A percentile compares a stretch with the other conserved stretches of the same genome.
Evolutionary conservation across 768 basidiomycete species (phyloP).

Genomic region (Boletellus ananiceps): DNA sequence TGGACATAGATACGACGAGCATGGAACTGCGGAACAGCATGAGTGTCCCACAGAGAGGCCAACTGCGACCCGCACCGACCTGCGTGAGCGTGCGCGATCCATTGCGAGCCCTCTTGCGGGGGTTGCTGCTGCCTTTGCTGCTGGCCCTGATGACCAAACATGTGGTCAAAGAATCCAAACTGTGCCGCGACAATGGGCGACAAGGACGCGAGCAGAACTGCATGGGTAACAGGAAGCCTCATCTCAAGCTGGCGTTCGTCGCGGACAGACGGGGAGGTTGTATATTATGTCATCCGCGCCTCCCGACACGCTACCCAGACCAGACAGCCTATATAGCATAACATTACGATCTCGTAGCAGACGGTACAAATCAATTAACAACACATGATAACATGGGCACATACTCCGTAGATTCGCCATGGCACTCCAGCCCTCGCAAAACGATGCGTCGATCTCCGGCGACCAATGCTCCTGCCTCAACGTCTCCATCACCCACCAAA

Average conservation of each 20-base stretch:
- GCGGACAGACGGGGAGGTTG: neutral
- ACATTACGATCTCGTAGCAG: constrained; percentile 25
- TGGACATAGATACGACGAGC: constrained; percentile 73
- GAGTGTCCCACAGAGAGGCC: neutral
- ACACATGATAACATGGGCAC: constrained; percentile 24
- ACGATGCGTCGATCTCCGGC: constrained; percentile 1
- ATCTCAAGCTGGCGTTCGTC: constrained; percentile 8
- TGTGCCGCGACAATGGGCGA: constrained; percentile 49
- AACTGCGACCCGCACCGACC: constrained; percentile 37
- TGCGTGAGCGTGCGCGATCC: constrained; percentile 60
- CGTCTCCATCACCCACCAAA: neutral
- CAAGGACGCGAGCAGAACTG: constrained; percentile 16
- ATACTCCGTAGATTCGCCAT: constrained; percentile 17
- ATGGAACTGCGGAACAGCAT: constrained; percentile 49
- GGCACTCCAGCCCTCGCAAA: neutral
- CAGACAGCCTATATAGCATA: constrained; percentile 19
- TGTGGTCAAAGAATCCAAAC: constrained; percentile 75
- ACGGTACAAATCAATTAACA: constrained; percentile 32
- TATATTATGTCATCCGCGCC: too few relatives aligned
- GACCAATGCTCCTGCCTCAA: neutral
- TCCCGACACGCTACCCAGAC: too few relatives aligned
- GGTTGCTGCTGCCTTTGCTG: constrained; percentile 53
- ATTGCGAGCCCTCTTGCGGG: constrained; percentile 48
- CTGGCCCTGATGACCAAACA: constrained; percentile 53
- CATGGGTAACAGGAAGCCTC: constrained; percentile 8